Conservation (phyloP, 768 basidiomycete genomes). For the Leccinum truebloodii region DNA sequence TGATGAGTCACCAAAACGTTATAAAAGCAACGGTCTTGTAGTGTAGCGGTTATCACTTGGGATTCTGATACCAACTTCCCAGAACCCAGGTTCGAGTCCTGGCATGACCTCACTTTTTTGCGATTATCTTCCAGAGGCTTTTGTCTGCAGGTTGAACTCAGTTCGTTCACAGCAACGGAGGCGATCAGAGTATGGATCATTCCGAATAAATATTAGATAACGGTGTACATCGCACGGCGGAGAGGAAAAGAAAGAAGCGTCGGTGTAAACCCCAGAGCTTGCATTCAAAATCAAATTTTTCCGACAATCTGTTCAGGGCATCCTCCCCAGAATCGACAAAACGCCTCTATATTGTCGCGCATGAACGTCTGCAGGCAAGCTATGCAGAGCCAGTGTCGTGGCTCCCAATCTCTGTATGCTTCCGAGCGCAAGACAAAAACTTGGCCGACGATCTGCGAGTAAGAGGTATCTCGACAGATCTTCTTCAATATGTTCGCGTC, state of each 20-base stretch:
- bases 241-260: no score
- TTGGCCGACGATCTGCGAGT: conserved; percentile 7
- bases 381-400: conserved; percentile 15
- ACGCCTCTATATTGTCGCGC: conserved; percentile 10
- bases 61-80: conserved; percentile 14
- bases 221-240: not conserved
- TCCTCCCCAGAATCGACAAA: conserved; percentile 3
- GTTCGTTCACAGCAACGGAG: not conserved
- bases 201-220: not conserved
- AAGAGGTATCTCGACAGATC: conserved; percentile 9
- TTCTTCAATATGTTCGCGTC: conserved; percentile 2
- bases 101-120: conserved; percentile 12
- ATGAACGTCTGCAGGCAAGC: conserved; percentile 12
- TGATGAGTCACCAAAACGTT: not conserved
- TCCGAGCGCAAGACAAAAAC: conserved; percentile 7
- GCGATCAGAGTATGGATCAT: not conserved
- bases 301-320: not conserved
- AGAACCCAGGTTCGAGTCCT: conserved; percentile 19
- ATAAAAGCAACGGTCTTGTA: conserved; percentile 3
- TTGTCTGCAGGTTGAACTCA: no score
- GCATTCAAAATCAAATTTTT: not conserved
- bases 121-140: not conserved
- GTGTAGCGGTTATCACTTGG: conserved; percentile 19
- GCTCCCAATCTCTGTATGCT: conserved; percentile 9
- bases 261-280: not conserved